These are phyloP conservation scores for Clavaria fumosa DNA, from an alignment of 768 basidiomycete genomes.

Conservation along the genomic window DNA sequence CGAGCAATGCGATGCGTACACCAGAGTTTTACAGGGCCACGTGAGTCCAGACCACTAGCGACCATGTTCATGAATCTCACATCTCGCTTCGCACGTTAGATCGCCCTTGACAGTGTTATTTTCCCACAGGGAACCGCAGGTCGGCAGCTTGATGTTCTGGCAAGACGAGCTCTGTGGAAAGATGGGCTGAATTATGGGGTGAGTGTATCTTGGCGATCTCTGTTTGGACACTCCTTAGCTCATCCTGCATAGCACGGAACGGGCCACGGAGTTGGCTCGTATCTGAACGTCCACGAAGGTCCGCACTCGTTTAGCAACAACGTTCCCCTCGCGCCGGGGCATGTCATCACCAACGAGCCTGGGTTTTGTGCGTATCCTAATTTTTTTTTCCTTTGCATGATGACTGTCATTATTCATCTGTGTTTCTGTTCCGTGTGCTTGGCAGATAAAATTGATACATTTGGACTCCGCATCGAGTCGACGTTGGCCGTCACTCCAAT, in stretches of 20 bases:
- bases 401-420: slow-evolving; percentile 8
- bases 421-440: no score
- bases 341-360: slow-evolving; percentile 90
- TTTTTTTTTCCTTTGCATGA: slow-evolving; percentile 6
- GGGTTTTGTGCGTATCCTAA: slow-evolving; percentile 58
- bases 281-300: slow-evolving; percentile 76
- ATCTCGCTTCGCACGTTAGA: slow-evolving; percentile 31
- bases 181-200: slow-evolving; percentile 69
- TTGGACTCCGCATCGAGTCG: slow-evolving; percentile 89
- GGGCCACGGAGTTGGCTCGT: slow-evolving; percentile 82
- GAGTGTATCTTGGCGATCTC: slow-evolving; percentile 5
- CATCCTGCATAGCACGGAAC: slow-evolving; percentile 56
- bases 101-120: slow-evolving; percentile 78
- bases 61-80: slow-evolving; percentile 12
- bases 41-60: slow-evolving; percentile 26
- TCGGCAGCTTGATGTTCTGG: slow-evolving; percentile 69
- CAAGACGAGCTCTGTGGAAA: slow-evolving; percentile 78
- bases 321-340: slow-evolving; percentile 63
- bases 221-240: slow-evolving; percentile 5
- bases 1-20: slow-evolving; percentile 86
- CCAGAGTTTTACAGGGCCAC: slow-evolving; percentile 91
- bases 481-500: slow-evolving; percentile 58
- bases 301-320: slow-evolving; percentile 61
- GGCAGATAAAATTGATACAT: slow-evolving; percentile 61
- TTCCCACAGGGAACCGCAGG: slow-evolving; percentile 90